These are phyloP conservation scores for Chrysochromulina parva DNA, from an alignment of 78 protist species.

Conservation along the genomic window DNA sequence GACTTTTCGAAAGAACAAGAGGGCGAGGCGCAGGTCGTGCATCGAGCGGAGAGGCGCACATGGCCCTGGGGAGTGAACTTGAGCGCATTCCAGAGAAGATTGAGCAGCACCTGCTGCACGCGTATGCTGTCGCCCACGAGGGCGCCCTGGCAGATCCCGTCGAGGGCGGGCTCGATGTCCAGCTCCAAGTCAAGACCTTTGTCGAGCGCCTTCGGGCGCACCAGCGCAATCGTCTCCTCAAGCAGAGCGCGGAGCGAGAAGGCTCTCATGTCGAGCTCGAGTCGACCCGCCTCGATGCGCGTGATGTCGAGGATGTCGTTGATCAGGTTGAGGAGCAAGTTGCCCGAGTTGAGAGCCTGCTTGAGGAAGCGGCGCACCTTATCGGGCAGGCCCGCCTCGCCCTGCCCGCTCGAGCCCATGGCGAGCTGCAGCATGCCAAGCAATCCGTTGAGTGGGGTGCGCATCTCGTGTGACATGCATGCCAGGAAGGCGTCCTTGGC, in stretches of 20 bases:
- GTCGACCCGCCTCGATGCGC: not conserved
- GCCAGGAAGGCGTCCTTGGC: not conserved
- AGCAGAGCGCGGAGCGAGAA: not conserved
- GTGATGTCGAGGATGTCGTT: not conserved
- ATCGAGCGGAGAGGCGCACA: not conserved
- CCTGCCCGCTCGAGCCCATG: not conserved
- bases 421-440: constrained; percentile 16
- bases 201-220: no score
- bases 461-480: constrained; percentile 2
- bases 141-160: no score
- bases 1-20: no score
- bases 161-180: not conserved
- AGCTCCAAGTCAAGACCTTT: no score
- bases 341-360: not conserved
- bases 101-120: not conserved
- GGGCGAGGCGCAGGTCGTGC: no score
- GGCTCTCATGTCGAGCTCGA: not conserved
- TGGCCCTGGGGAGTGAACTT: not conserved
- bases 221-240: no score
- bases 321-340: not conserved
- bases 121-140: not conserved
- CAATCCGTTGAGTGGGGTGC: not conserved
- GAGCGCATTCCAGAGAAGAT: not conserved
- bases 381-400: no score
- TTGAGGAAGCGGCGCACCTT: not conserved